Percentiles rank a stretch among this genome's conserved stretches.
Conservation (phyloP, 768 basidiomycete species). For the Trametes coccinea region DNA sequence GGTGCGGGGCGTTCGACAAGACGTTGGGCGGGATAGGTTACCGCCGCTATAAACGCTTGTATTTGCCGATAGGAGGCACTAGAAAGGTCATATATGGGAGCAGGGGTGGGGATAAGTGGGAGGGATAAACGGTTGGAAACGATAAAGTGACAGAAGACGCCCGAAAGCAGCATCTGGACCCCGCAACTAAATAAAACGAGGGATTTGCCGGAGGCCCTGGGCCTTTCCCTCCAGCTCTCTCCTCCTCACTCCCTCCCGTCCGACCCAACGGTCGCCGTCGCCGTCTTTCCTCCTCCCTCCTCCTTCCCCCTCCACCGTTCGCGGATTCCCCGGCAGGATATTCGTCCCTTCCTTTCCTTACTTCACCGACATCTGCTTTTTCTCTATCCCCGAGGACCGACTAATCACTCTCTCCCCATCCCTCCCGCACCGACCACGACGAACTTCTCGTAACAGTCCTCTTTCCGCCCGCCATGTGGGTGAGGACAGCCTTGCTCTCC, state of each 20-base stretch:
- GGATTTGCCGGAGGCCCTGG: slow-evolving; percentile 14
- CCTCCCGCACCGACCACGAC: slow-evolving; percentile 9
- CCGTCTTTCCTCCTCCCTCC: slow-evolving; percentile 16
- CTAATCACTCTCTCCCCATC: slow-evolving; percentile 8
- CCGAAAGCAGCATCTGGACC: slow-evolving; percentile 20
- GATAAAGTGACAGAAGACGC: slow-evolving; percentile 10
- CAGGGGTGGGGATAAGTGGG: neutral
- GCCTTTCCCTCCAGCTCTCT: slow-evolving; percentile 21
- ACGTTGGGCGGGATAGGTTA: neutral
- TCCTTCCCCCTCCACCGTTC: slow-evolving; percentile 10
- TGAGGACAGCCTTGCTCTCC: slow-evolving; percentile 44
- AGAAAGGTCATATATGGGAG: slow-evolving; percentile 5
- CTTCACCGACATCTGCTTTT: slow-evolving; percentile 9
- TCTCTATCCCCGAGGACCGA: slow-evolving; percentile 14
- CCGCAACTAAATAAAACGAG: slow-evolving; percentile 29
- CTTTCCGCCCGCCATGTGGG: slow-evolving; percentile 43
- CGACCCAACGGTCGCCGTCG: slow-evolving; percentile 25
- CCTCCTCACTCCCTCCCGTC: slow-evolving; percentile 9
- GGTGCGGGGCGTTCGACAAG: neutral
- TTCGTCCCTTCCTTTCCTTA: slow-evolving; percentile 28
- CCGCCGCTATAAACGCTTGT: too few species aligned
- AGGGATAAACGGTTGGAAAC: neutral
- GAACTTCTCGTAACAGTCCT: slow-evolving; percentile 2
- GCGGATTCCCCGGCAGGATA: slow-evolving; percentile 23
- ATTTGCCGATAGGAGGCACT: neutral